Base-by-base conservation (phyloP, 2,329 filamentous ascomycete genomes). In the Paecilomyces variotii region DNA sequence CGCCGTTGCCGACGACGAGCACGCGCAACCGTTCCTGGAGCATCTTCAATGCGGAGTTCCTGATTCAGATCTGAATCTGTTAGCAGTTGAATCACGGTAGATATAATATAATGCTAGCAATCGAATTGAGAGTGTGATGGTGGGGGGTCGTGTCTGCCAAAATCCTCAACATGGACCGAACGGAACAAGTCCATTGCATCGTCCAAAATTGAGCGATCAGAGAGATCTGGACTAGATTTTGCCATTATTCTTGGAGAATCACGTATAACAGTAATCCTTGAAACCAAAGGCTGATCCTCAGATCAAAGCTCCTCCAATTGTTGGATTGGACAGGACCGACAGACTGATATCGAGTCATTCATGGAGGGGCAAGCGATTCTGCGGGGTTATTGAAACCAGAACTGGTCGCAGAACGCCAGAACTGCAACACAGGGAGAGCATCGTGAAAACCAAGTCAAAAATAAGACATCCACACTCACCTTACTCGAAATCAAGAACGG, bases 1-100 rank as follows among this genome's bases (percentile, higher is more conserved):
- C 94, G 65, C 94, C 94, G 72, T 93, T 96, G 69, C 94, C 93
- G 64, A 97, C 86, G 63, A 97, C 86, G 63, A 97, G 86, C 66
- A 97, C 82, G 66, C 86, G 84, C 63, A 91, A 80, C 64, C 72
- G 72, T 70, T 78, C 76, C 64, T 74, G 71, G 57, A 73, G 68
- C 74, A 77, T 77, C 54, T 58, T 65, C 52, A 49, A 55, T 57
- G 60, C 54, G 58, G 59, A 49, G 57, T 61, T 66, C 65, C 62
- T 62, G 62, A 63, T 60, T 50, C 55, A 59, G 61, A 64, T 58
- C 62, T 64, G 55, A 28, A 49, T 28, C 50, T 35, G 63, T 63
- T 51, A 56, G 54, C 50, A 52, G 49, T 6, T 45, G 14, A 19
- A 19, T 57, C 60, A 57, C 57, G 51, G 59, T 62, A 32, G 26